These are phyloP conservation scores for Escovopsis sp. DNA, from an alignment of 2,329 filamentous ascomycete species.

Conservation along the genomic window DNA sequence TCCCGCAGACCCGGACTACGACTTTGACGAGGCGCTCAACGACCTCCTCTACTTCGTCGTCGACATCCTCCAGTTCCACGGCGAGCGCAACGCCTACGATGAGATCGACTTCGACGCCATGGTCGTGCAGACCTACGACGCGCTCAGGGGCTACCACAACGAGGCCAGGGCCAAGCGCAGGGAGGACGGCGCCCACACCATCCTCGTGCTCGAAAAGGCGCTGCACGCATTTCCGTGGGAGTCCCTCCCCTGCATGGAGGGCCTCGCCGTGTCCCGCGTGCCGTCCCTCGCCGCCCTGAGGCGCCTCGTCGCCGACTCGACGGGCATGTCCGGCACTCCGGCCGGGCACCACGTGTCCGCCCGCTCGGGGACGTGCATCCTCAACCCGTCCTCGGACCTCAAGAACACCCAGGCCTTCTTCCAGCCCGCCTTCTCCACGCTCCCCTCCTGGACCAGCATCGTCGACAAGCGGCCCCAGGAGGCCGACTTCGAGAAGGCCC, in stretches of 20 bases:
- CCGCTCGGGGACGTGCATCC: constrained; percentile 55
- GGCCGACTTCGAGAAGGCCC: constrained; percentile 54
- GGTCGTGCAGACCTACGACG: constrained; percentile 76
- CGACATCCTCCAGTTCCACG: constrained; percentile 91
- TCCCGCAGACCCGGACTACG: constrained; percentile 48
- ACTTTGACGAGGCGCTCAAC: constrained; percentile 78
- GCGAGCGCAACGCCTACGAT: constrained; percentile 91
- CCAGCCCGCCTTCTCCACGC: constrained; percentile 43
- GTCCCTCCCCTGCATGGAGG: constrained; percentile 72
- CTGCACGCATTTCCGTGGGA: constrained; percentile 94
- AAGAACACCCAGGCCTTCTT: constrained; percentile 67
- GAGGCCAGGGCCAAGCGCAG: constrained; percentile 26
- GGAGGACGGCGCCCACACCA: constrained; percentile 49
- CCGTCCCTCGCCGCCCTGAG: constrained; percentile 75
- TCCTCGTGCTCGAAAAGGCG: constrained; percentile 81
- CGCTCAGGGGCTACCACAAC: constrained; percentile 62
- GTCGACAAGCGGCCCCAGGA: constrained; percentile 58
- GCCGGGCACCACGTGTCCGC: constrained; percentile 40
- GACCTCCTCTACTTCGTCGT: constrained; percentile 93
- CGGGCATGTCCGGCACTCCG: constrained; percentile 7
- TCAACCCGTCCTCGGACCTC: constrained; percentile 81
- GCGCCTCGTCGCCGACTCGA: constrained; percentile 50
- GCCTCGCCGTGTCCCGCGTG: constrained; percentile 68
- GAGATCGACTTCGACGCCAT: constrained; percentile 93
- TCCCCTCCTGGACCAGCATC: constrained; percentile 54